Conservation (phyloP, 495 filamentous ascomycete genomes). For the Xylaria cubensis region DNA sequence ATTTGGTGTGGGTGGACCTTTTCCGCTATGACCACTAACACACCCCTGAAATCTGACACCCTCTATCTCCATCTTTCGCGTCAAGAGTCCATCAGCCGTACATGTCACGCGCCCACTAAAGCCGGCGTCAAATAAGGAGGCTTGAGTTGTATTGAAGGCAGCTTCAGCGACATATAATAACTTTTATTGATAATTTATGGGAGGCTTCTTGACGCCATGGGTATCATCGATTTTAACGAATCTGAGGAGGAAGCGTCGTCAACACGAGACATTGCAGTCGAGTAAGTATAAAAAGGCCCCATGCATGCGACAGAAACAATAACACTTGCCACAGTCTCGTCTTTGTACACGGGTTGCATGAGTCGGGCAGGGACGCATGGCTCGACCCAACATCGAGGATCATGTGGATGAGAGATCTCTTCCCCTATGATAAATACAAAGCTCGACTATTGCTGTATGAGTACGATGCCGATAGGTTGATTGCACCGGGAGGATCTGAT, state of each 20-base stretch:
- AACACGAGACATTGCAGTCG: neutral
- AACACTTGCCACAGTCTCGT: constrained; percentile 12
- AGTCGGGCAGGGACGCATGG: constrained; percentile 4
- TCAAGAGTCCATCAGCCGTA: neutral
- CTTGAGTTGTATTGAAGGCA: neutral
- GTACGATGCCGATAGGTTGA: constrained; percentile 15
- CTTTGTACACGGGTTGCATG: constrained; percentile 16
- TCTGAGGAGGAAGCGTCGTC: constrained; percentile 4
- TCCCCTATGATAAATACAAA: constrained; percentile 7
- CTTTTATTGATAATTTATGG: neutral
- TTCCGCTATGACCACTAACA: too few relatives aligned
- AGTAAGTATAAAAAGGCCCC: constrained; percentile 1
- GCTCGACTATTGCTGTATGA: constrained; percentile 19
- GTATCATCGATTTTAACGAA: constrained; percentile 11
- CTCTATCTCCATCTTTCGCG: neutral
- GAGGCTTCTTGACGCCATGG: constrained; percentile 1
- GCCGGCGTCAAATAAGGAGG: neutral
- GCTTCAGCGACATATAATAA: neutral
- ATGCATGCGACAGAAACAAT: neutral
- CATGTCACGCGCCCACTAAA: neutral
- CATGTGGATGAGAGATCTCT: constrained; percentile 20
- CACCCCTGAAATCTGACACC: too few relatives aligned
- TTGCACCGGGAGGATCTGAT: constrained; percentile 10
- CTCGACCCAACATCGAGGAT: neutral
- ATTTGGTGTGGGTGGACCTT: too few relatives aligned